Evolutionary conservation across 1,284 basidiomycete species (phyloP), one percentile per base, ranked within the genome.

Genomic region (Ceratorhiza oryzae-sativae): DNA sequence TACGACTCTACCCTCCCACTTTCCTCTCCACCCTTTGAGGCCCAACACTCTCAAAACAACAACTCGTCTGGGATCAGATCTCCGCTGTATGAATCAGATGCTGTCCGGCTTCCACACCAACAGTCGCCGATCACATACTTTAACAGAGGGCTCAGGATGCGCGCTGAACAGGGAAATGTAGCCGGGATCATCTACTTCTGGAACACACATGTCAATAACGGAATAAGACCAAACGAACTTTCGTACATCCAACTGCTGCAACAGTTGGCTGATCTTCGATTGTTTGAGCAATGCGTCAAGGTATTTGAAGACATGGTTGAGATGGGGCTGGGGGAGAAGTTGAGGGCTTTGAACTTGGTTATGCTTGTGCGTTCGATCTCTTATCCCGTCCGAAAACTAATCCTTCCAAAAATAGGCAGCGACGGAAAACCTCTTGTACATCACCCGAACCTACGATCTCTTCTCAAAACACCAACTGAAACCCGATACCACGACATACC

Each of bases 281-380:
- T 83, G 18, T 76, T 72, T 82, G 25, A 67, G 32, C 87, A 90
- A 71, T 87, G 88, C 3, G 86, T 87, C 81, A 91, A 90, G 6
- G 85, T 92, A 30, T 82, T 92, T 56, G 87, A 90, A 34, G 92
- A 94, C 75, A 92, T 93, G 85, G 71, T 83, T 25, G 80, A 84
- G 15, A 77, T 86, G 61, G 87, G 85, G 0, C 77, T 94, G 32
- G 74, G 78, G 23, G 91, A 88, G 1, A 84, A 88, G 73, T 75
- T 83, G 1, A 81, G 84, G 68, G 85, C 87, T 2, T 92, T 89
- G 80, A 88, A 91, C 74, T 80, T 84, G 51, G 82, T 94, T 18
- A 80, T 95, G 68, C 79, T 84, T 74, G 91, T 91, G 78, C 76
- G 80, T 79, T 18, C 8, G 55, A 39, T 48, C 45, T 39, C 34